Evolutionary conservation across 257 asterid genomes (phyloP).

Genomic region (Cordia subcordata): DNA sequence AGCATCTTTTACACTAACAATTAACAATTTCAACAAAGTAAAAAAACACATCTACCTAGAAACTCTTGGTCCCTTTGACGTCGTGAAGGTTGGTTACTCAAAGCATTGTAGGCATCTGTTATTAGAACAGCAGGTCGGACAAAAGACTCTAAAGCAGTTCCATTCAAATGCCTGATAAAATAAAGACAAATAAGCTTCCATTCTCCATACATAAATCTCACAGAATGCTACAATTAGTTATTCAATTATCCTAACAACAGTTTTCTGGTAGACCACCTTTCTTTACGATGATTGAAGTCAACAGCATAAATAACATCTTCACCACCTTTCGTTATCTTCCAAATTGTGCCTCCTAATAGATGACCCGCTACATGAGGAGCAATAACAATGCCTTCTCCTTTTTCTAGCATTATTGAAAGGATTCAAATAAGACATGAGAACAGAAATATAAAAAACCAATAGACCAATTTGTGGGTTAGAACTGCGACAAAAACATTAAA

Average conservation of each 20-base stretch:
- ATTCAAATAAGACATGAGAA: conserved; percentile 21
- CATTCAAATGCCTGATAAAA: conserved; percentile 78
- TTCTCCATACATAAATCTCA: conserved; percentile 6
- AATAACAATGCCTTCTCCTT: conserved; percentile 99
- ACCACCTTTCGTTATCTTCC: conserved; percentile 98
- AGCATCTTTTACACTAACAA: not conserved
- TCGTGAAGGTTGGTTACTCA: conserved; percentile 88
- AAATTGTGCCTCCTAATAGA: conserved; percentile 87
- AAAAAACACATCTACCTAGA: conserved; percentile 56
- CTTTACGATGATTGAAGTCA: conserved; percentile 96
- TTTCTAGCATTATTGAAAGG: conserved; percentile 42
- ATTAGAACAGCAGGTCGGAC: conserved; percentile 97
- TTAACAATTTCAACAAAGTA: conserved; percentile 5
- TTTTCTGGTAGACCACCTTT: conserved; percentile 51
- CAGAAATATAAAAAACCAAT: not conserved
- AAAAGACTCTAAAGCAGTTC: conserved; percentile 93
- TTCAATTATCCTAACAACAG: conserved; percentile 1
- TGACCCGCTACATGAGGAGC: conserved; percentile 99
- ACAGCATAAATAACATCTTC: conserved; percentile 98
- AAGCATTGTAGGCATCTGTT: conserved; percentile 90
- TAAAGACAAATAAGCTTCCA: conserved; percentile 26
- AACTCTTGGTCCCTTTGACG: conserved; percentile 94
- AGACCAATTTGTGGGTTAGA: too few species aligned
- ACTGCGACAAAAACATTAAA: not conserved
- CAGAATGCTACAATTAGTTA: conserved; percentile 2